Evolutionary conservation across 176 grass and related monocot species (phyloP).

Genomic region (Oryza rufipogon): DNA sequence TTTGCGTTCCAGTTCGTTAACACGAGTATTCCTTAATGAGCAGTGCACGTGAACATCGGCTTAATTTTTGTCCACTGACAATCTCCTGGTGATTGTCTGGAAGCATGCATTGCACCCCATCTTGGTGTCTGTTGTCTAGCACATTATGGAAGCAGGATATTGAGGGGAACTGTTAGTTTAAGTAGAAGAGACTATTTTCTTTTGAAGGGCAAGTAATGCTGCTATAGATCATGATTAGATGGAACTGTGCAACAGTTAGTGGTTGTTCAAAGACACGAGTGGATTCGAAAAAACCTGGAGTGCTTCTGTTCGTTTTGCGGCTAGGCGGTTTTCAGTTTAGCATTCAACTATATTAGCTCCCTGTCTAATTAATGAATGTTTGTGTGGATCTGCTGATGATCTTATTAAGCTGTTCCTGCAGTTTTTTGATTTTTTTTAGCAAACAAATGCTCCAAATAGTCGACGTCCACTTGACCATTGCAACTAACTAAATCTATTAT

Average conservation of each 20-base stretch:
- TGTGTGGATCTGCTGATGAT: neutral
- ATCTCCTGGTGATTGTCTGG: conserved; percentile 28
- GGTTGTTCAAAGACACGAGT: conserved; percentile 8
- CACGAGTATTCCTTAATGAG: neutral
- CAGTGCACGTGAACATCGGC: conserved; percentile 36
- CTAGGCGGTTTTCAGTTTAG: neutral
- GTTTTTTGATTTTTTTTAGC: neutral
- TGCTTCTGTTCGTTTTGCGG: conserved; percentile 32
- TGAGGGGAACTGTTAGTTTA: neutral
- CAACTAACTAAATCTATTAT: neutral
- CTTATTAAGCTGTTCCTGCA: no score
- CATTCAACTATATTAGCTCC: neutral
- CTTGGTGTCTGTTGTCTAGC: neutral
- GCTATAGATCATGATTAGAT: conserved; percentile 13
- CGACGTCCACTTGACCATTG: neutral
- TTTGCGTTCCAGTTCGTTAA: conserved; percentile 20
- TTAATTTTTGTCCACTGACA: conserved; percentile 40
- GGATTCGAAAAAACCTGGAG: neutral
- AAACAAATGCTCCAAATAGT: neutral
- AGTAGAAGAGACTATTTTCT: neutral
- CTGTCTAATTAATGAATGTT: neutral
- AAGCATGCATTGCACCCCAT: conserved; percentile 21
- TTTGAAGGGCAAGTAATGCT: no score
- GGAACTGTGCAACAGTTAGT: neutral
- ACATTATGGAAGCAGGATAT: conserved; percentile 2